Conservation (phyloP, 192 early-diverging fungal genomes). For the Coemansia sp. region DNA sequence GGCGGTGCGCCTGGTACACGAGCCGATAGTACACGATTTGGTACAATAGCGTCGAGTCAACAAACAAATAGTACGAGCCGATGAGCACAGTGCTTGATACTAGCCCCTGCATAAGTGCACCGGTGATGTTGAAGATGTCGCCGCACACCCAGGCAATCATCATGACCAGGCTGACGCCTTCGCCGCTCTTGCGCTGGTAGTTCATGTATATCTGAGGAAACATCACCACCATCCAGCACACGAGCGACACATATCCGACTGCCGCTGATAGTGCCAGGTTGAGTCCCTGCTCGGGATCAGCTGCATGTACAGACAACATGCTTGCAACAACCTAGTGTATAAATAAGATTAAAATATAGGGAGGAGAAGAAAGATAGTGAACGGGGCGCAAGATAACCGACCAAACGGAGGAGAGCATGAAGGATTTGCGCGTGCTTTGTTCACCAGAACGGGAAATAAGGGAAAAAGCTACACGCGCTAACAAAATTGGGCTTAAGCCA, state of each 20-base stretch:
- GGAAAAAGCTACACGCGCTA: neutral
- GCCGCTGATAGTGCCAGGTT: conserved; percentile 21
- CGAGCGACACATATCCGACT: conserved; percentile 65
- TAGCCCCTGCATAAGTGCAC: conserved; percentile 69
- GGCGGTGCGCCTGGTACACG: conserved; percentile 27
- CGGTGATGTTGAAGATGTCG: conserved; percentile 72
- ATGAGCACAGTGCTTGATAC: conserved; percentile 70
- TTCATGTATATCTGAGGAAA: conserved; percentile 78
- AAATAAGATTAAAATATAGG: neutral
- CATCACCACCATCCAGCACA: conserved; percentile 80
- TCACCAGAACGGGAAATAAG: too few relatives aligned
- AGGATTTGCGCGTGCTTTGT: too few relatives aligned
- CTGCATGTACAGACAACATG: conserved; percentile 1
- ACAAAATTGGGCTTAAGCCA: neutral
- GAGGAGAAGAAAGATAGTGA: neutral
- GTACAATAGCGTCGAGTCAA: conserved; percentile 63
- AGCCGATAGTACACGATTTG: conserved; percentile 67
- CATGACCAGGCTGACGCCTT: conserved; percentile 70
- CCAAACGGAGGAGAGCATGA: too few relatives aligned
- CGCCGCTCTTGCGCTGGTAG: conserved; percentile 72
- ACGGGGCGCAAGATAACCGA: too few relatives aligned
- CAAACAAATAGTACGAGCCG: conserved; percentile 68
- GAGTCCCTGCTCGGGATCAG: conserved; percentile 12
- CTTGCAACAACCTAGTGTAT: too few relatives aligned
- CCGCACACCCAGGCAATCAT: conserved; percentile 75